Conservation (phyloP, 2,329 filamentous ascomycete species). For the Trichoderma endophyticum region DNA sequence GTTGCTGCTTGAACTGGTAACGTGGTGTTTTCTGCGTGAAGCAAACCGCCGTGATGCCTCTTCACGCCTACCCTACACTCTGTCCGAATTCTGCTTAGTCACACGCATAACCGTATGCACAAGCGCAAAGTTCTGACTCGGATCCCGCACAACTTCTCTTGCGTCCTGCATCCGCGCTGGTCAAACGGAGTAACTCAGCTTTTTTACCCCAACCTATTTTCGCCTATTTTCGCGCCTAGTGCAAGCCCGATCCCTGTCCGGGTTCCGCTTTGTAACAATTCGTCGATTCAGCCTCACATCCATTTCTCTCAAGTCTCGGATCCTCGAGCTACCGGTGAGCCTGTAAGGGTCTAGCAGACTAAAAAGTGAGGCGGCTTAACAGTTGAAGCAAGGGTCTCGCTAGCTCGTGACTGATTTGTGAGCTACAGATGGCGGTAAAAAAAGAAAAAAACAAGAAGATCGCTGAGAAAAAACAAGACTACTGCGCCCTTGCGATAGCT, state of each 20-base stretch:
- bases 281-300: slow-evolving; percentile 16
- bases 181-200: not conserved
- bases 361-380: not conserved
- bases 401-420: slow-evolving; percentile 11
- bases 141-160: not conserved
- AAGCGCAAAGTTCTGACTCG: not conserved
- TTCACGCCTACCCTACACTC: not conserved
- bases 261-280: not conserved
- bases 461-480: not conserved
- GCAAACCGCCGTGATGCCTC: not conserved
- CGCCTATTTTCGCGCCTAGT: not conserved
- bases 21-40: not conserved
- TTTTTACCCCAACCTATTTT: not conserved
- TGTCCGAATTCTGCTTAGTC: not conserved
- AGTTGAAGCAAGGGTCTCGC: not conserved
- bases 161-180: not conserved
- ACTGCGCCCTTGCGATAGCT: not conserved
- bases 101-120: not conserved
- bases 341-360: not conserved
- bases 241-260: not conserved
- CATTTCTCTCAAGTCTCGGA: not conserved
- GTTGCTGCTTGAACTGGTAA: not conserved
- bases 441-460: not conserved
- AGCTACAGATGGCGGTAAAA: slow-evolving; percentile 17
- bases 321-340: not conserved